A percentile compares a stretch with the other conserved stretches of the same genome.
Evolutionary conservation across 2,329 filamentous ascomycete species (phyloP).

Genomic region (Diaporthe ampelina): DNA sequence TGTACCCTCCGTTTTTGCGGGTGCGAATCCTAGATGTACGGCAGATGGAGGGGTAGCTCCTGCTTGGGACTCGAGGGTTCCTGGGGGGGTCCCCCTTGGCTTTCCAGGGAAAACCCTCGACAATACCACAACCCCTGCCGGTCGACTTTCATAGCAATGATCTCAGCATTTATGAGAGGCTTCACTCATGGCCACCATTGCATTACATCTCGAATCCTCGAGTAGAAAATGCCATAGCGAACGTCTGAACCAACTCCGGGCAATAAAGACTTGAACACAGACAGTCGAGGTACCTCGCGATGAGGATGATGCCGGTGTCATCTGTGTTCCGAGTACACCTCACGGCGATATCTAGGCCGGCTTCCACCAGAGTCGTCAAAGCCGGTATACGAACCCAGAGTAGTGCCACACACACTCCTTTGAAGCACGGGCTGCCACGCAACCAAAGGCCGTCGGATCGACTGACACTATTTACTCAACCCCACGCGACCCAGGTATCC

Average conservation of each 20-base stretch:
- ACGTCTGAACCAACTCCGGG: neutral
- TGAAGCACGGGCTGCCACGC: neutral
- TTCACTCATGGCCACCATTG: no score
- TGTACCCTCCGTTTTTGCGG: no score
- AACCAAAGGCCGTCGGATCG: neutral
- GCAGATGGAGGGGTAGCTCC: slow-evolving; percentile 30
- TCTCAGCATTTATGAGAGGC: no score
- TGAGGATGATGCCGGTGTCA: neutral
- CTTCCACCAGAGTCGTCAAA: neutral
- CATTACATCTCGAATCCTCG: no score
- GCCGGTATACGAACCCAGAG: slow-evolving; percentile 7
- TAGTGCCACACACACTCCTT: neutral
- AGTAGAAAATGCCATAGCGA: no score
- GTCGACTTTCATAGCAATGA: neutral
- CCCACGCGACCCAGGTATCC: slow-evolving; percentile 16
- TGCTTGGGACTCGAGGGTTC: neutral
- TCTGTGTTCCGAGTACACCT: neutral
- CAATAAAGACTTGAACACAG: neutral
- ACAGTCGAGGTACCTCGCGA: neutral
- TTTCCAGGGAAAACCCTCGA: neutral
- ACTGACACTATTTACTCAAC: slow-evolving; percentile 27
- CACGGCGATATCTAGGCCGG: slow-evolving; percentile 2
- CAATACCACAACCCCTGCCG: neutral
- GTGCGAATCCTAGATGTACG: no score
- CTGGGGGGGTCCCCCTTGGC: neutral